These are phyloP conservation scores for Hypoxylon sp. DNA, from an alignment of 2,329 filamentous ascomycete species.

Conservation along the genomic window DNA sequence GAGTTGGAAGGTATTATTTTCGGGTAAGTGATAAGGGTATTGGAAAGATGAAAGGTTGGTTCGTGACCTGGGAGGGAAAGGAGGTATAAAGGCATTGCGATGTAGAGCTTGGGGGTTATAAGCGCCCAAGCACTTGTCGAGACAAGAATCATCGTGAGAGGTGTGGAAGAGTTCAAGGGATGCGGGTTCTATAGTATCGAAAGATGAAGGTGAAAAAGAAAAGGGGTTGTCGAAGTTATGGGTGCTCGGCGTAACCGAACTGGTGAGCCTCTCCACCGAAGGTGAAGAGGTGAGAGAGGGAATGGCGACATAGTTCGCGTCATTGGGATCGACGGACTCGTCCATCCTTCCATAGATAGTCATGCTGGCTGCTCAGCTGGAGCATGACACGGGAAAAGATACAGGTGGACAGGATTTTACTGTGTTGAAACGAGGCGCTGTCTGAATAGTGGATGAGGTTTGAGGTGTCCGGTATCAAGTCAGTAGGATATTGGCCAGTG, in stretches of 20 bases:
- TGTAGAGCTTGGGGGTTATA: conserved; percentile 32
- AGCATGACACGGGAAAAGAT: conserved; percentile 32
- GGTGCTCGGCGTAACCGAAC: conserved; percentile 19
- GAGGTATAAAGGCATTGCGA: conserved; percentile 26
- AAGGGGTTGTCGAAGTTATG: conserved; percentile 39
- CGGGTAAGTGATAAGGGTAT: conserved; percentile 28
- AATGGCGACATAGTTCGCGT: conserved; percentile 27
- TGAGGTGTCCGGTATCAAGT: conserved; percentile 9
- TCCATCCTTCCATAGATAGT: conserved; percentile 38
- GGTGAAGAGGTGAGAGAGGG: conserved; percentile 34
- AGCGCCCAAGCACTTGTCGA: conserved; percentile 41
- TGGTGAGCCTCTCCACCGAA: conserved; percentile 31
- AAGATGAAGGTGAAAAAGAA: conserved; percentile 31
- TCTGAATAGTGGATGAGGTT: not conserved
- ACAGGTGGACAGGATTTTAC: not conserved
- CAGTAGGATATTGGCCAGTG: conserved; percentile 29
- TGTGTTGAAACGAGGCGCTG: conserved; percentile 5
- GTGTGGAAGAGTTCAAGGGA: conserved; percentile 40
- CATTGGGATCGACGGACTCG: conserved; percentile 38
- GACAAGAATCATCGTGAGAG: conserved; percentile 45
- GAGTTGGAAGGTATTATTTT: conserved; percentile 26
- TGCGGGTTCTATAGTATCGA: conserved; percentile 33
- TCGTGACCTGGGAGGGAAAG: conserved; percentile 29
- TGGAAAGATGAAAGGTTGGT: conserved; percentile 27
- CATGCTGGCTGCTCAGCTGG: conserved; percentile 18